Evolutionary conservation across 495 filamentous ascomycete genomes (phyloP).

Genomic region (Astrocystis sublimbata): DNA sequence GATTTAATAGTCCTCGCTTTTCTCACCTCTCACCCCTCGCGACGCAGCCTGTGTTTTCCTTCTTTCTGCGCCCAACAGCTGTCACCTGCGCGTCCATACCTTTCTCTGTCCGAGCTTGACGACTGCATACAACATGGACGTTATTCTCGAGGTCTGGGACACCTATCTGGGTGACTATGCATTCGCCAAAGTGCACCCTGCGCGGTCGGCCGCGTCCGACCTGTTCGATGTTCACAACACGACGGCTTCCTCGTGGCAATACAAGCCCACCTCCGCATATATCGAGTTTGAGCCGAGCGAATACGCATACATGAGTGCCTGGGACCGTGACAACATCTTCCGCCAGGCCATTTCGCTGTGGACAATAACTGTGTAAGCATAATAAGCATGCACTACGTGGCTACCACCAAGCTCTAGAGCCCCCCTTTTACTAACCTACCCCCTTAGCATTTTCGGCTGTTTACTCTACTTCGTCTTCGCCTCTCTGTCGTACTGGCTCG

Average conservation of each 20-base stretch:
- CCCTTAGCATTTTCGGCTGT: constrained; percentile 81
- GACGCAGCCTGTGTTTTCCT: not conserved
- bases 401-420: not conserved
- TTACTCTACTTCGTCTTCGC: constrained; percentile 83
- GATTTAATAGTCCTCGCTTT: not conserved
- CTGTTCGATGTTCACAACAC: constrained; percentile 41
- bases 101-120: constrained; percentile 7
- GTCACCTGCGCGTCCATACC: constrained; percentile 9
- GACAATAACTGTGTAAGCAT: constrained; percentile 87
- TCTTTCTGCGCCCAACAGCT: constrained; percentile 1
- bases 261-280: constrained; percentile 71
- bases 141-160: constrained; percentile 83
- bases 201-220: constrained; percentile 51
- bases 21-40: not conserved
- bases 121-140: constrained; percentile 65
- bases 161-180: constrained; percentile 79
- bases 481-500: constrained; percentile 80
- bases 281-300: constrained; percentile 68
- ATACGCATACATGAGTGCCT: constrained; percentile 80
- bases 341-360: constrained; percentile 77
- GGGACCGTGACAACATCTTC: constrained; percentile 76
- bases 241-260: constrained; percentile 54
- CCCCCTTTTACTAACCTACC: not conserved
- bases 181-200: constrained; percentile 73
- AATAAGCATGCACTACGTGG: constrained; percentile 30